These are phyloP conservation scores for Leucosporidium yakuticum DNA, from an alignment of 768 basidiomycete genomes.

Conservation along the genomic window DNA sequence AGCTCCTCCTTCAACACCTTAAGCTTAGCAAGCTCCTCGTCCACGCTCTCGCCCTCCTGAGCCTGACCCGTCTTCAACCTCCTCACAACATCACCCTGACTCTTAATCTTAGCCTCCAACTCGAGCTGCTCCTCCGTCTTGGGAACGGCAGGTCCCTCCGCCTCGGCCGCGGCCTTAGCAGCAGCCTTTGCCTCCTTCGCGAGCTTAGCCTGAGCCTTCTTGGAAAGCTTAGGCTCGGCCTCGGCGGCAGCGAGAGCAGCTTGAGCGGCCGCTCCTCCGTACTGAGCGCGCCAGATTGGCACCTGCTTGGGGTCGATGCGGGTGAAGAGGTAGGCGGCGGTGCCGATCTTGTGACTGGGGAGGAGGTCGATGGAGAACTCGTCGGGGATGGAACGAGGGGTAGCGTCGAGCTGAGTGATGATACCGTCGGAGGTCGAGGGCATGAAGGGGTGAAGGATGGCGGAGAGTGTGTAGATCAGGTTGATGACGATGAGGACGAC, in stretches of 20 bases:
- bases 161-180: constrained; percentile 31
- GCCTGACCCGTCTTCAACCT: constrained; percentile 52
- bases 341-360: constrained; percentile 74
- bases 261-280: constrained; percentile 56
- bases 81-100: constrained; percentile 69
- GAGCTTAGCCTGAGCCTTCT: constrained; percentile 26
- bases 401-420: constrained; percentile 79
- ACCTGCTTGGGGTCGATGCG: constrained; percentile 87
- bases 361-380: constrained; percentile 65
- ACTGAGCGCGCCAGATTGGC: constrained; percentile 70
- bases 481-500: constrained; percentile 86
- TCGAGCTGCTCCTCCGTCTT: constrained; percentile 68
- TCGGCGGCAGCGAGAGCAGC: constrained; percentile 33
- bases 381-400: constrained; percentile 69
- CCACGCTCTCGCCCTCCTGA: constrained; percentile 45
- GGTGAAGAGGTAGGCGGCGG: constrained; percentile 84
- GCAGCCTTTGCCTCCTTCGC: constrained; percentile 35
- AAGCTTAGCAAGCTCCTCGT: constrained; percentile 31
- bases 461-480: constrained; percentile 82
- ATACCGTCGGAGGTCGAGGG: constrained; percentile 78
- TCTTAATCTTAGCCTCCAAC: constrained; percentile 66
- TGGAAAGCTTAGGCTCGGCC: constrained; percentile 14
- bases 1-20: constrained; percentile 37
- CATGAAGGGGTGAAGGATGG: constrained; percentile 91
- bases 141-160: constrained; percentile 19